Conservation (phyloP, 2,329 filamentous ascomycete species). For the Cordyceps cateniannulata region DNA sequence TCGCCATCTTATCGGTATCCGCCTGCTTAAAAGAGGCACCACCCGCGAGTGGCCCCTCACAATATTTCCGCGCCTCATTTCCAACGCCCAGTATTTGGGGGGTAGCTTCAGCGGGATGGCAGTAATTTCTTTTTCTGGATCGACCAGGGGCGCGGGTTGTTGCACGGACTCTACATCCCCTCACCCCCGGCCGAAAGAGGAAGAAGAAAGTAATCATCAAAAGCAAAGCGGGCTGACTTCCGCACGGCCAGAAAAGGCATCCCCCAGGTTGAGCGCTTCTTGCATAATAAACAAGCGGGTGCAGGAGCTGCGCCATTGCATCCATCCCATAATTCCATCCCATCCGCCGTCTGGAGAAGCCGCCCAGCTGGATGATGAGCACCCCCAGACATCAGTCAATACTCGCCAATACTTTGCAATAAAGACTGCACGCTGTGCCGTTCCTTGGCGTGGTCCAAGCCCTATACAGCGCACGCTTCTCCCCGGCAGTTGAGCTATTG, state of each 20-base stretch:
- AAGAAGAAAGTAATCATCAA: not conserved
- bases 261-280: not conserved
- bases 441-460: not conserved
- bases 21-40: no score
- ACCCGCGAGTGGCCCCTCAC: not conserved
- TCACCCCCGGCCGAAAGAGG: not conserved
- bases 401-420: not conserved
- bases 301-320: not conserved
- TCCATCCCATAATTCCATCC: not conserved
- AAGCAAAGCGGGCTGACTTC: not conserved
- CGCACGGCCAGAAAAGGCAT: not conserved
- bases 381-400: not conserved
- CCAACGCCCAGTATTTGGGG: not conserved
- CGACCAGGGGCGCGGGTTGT: not conserved
- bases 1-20: not conserved
- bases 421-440: not conserved
- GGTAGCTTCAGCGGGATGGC: not conserved
- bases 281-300: not conserved
- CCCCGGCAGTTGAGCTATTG: not conserved
- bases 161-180: not conserved
- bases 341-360: not conserved
- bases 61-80: constrained; percentile 10
- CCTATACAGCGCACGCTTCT: not conserved
- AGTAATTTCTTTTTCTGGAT: not conserved
- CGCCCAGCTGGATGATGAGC: not conserved